These are phyloP conservation scores for Quercus rubra DNA, from an alignment of 306 rosid genomes.

Conservation along the genomic window DNA sequence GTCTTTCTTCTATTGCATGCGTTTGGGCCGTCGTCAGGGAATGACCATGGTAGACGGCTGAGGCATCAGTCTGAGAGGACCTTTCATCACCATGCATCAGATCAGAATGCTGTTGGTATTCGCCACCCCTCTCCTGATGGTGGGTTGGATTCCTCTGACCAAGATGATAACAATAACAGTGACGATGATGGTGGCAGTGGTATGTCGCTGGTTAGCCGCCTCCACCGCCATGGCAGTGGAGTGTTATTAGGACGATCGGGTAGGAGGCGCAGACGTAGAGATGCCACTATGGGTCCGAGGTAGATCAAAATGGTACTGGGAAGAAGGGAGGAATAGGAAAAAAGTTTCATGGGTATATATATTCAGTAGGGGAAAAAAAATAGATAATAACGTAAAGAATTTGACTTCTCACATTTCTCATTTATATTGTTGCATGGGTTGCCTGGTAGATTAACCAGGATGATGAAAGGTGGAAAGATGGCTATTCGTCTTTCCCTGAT, in stretches of 20 bases:
- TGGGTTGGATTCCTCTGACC: conserved; percentile 50
- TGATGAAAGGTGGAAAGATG: conserved; percentile 39
- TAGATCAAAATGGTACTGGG: conserved; percentile 28
- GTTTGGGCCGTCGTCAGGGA: conserved; percentile 55
- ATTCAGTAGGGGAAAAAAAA: conserved; percentile 32
- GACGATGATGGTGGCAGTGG: conserved; percentile 36
- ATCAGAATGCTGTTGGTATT: conserved; percentile 27
- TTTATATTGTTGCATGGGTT: conserved; percentile 16
- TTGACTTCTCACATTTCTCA: conserved; percentile 33
- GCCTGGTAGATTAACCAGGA: conserved; percentile 1
- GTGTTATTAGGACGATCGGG: conserved; percentile 68
- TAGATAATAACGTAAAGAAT: conserved; percentile 37
- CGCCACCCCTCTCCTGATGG: conserved; percentile 36
- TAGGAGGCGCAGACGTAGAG: conserved; percentile 81
- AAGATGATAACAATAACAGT: conserved; percentile 37
- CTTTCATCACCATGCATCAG: conserved; percentile 36
- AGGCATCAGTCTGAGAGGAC: conserved; percentile 49
- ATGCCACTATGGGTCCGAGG: conserved; percentile 28
- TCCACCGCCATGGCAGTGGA: conserved; percentile 60
- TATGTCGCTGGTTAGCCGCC: conserved; percentile 71
- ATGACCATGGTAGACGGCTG: conserved; percentile 52
- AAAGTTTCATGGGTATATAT: conserved; percentile 42
- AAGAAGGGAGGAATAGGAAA: conserved; percentile 57
- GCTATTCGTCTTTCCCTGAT: conserved; percentile 29
- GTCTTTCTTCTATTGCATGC: conserved; percentile 85